Evolutionary conservation across 2,329 filamentous ascomycete species (phyloP), one percentile per base, ranked within the genome.

Genomic region (Plenodomus lindquistii): DNA sequence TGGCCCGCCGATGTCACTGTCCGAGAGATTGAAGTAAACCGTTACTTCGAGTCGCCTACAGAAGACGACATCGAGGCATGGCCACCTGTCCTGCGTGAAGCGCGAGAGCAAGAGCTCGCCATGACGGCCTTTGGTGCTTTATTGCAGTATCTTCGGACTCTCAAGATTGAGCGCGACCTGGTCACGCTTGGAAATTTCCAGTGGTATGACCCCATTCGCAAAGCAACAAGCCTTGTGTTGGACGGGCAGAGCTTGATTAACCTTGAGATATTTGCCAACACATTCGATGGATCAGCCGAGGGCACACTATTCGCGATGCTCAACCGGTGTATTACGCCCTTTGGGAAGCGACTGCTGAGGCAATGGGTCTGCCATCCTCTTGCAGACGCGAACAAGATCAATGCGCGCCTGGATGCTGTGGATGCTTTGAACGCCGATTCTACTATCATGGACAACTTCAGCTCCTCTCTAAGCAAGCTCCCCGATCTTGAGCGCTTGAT

Each of bases 351-450:
- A 10, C 85, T 96, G 71, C 91, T 99, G 71, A 88, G 92, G 45
- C 91, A 96, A 70, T 99, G 94, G 94, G 88, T 99, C 2, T 97
- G 93, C 64, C 94, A 99, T 71, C 94, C 94, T 2, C 79, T 99
- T 13, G 91, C 91, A 69, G 88, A 96, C 72, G 86, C 89, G 5
- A 76, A 80, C 31, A 91, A 88, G 67, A 97, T 99, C 77, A 96
- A 97, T 63, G 91, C 95, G 57, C 85, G 94, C 5, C 79, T 99
- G 10, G 92, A 99, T 74, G 94, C 94, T 4, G 91, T 99, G 4
- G 94, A 97, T 64, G 86, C 93, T 64, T 78, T 99, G 36, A 97
- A 97, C 60, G 86, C 88, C 1, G 91, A 97, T 67, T 81, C 83
- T 1, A 85, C 81, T 19, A 79, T 96, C 21, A 89, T 90, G 44